These are phyloP conservation scores for Bathelium albidoporum DNA, from an alignment of 495 filamentous ascomycete species.

Conservation along the genomic window DNA sequence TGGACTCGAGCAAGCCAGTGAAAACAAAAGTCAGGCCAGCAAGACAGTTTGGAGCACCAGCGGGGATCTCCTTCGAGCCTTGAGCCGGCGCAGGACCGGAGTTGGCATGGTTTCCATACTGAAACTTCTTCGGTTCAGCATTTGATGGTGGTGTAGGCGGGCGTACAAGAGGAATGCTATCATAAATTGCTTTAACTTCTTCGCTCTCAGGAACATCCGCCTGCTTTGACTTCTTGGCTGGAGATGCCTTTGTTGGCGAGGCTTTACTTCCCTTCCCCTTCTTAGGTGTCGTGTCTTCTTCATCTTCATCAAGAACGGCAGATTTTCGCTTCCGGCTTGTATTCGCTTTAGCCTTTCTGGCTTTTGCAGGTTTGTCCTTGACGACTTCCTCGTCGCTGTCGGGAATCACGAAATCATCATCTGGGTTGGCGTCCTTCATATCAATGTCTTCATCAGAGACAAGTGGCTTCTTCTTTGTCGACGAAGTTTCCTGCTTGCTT, in stretches of 20 bases:
- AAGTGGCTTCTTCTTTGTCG: constrained; percentile 25
- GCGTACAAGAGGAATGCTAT: constrained; percentile 70
- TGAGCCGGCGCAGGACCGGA: constrained; percentile 49
- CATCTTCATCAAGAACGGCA: constrained; percentile 32
- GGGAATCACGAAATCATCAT: constrained; percentile 33
- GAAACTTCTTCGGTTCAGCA: constrained; percentile 53
- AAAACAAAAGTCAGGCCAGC: constrained; percentile 96
- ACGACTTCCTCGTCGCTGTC: constrained; percentile 28
- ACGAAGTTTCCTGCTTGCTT: constrained; percentile 21
- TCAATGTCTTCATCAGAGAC: constrained; percentile 28
- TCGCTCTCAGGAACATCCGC: constrained; percentile 52
- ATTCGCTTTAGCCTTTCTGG: constrained; percentile 31
- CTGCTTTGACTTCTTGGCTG: constrained; percentile 42
- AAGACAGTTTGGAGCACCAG: constrained; percentile 80
- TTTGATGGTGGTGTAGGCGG: constrained; percentile 64
- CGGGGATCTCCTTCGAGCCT: constrained; percentile 51
- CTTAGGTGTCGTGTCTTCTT: constrained; percentile 39
- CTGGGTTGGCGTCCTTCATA: constrained; percentile 32
- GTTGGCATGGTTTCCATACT: constrained; percentile 47
- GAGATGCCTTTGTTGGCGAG: constrained; percentile 27
- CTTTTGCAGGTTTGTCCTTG: constrained; percentile 29
- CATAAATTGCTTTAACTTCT: constrained; percentile 69
- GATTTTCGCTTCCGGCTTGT: constrained; percentile 49
- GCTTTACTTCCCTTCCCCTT: constrained; percentile 39
- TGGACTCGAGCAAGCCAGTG: constrained; percentile 68